Percentiles rank a stretch among this genome's conserved stretches.
Conservation (phyloP, 2,329 filamentous ascomycete genomes). For the Hypoxylon sp. region DNA sequence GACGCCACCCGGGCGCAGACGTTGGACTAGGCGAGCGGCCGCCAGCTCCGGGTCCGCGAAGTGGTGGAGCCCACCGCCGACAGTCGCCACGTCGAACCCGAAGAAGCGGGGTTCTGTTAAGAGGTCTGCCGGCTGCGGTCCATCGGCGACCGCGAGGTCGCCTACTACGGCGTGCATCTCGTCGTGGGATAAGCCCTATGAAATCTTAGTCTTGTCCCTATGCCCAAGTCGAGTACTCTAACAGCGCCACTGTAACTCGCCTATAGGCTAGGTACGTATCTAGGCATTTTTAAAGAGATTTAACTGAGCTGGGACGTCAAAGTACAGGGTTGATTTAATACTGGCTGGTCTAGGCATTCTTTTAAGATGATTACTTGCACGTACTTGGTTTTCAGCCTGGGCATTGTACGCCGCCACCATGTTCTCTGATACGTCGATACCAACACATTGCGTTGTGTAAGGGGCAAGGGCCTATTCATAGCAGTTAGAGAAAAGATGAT, state of each 20-base stretch:
- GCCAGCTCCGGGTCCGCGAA: slow-evolving; percentile 75
- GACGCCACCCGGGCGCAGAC: slow-evolving; percentile 76
- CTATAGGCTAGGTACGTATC: background rate
- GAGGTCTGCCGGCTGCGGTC: slow-evolving; percentile 63
- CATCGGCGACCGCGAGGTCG: slow-evolving; percentile 66
- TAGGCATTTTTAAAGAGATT: background rate
- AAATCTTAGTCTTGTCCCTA: slow-evolving; percentile 9
- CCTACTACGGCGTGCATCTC: slow-evolving; percentile 72
- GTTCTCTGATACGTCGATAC: slow-evolving; percentile 78
- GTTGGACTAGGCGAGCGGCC: slow-evolving; percentile 70
- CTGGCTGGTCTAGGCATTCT: background rate
- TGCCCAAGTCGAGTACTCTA: background rate
- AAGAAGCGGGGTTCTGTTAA: slow-evolving; percentile 74
- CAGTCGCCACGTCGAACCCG: slow-evolving; percentile 77
- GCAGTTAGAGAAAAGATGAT: slow-evolving; percentile 14
- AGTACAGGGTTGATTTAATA: background rate
- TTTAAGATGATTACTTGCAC: slow-evolving; percentile 27
- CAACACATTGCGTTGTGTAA: slow-evolving; percentile 73
- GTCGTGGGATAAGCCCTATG: slow-evolving; percentile 63
- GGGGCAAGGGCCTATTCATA: slow-evolving; percentile 69
- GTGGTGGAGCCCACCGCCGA: slow-evolving; percentile 77
- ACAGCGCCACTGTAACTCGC: background rate
- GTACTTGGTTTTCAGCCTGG: slow-evolving; percentile 68
- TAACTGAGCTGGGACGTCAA: no score
- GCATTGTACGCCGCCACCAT: slow-evolving; percentile 80